These are phyloP conservation scores for Fusarium newnesense DNA, from an alignment of 2,329 filamentous ascomycete species.

Conservation along the genomic window DNA sequence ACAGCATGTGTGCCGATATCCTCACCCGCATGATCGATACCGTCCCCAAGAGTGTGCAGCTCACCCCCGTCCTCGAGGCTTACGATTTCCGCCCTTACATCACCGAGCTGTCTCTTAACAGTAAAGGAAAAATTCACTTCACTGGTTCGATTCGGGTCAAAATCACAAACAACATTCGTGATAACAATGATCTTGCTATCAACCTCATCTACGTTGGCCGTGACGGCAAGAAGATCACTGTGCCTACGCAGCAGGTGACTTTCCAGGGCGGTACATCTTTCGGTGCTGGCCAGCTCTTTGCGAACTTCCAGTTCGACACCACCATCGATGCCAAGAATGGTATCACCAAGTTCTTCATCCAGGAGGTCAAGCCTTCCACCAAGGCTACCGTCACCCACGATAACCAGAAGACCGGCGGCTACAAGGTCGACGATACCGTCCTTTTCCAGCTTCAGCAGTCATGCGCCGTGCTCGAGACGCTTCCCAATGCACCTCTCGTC, in stretches of 20 bases:
- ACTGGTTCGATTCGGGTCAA: conserved; percentile 43
- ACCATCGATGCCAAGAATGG: conserved; percentile 38
- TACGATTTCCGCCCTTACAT: conserved; percentile 50
- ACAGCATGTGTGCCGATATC: conserved; percentile 45
- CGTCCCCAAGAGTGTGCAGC: conserved; percentile 44
- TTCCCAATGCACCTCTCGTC: background rate
- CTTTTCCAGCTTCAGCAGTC: conserved; percentile 43
- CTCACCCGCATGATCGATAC: conserved; percentile 51
- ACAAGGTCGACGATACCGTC: conserved; percentile 43
- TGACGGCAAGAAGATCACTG: conserved; percentile 8
- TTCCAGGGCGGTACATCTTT: conserved; percentile 24
- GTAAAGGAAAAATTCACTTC: conserved; percentile 39
- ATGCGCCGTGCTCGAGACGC: conserved; percentile 22
- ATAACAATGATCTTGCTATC: conserved; percentile 38
- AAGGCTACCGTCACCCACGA: conserved; percentile 40
- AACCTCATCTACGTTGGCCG: conserved; percentile 31
- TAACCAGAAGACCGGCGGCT: conserved; percentile 38
- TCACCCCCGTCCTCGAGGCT: conserved; percentile 44
- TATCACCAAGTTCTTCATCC: conserved; percentile 48
- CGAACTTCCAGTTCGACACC: conserved; percentile 46
- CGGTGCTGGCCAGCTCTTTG: conserved; percentile 43
- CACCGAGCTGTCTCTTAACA: conserved; percentile 41
- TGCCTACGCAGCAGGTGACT: background rate
- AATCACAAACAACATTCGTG: conserved; percentile 21
- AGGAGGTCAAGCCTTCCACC: conserved; percentile 39